These are phyloP conservation scores for Colletotrichum agaves DNA, from an alignment of 2,329 filamentous ascomycete species.

Conservation along the genomic window DNA sequence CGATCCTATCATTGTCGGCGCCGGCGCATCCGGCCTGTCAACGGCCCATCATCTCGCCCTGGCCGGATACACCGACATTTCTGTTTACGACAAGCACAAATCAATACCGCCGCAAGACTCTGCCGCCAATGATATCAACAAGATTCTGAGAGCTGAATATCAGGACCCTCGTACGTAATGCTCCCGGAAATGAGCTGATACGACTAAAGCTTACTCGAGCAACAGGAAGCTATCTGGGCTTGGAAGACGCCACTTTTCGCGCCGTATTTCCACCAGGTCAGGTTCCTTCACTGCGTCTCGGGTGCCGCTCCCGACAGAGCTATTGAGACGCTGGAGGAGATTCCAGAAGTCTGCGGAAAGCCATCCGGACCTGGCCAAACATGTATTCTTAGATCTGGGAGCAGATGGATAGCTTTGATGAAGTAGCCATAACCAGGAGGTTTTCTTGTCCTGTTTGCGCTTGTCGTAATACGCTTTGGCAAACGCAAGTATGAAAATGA, in stretches of 20 bases:
- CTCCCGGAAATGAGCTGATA: neutral
- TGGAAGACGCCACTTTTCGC: slow-evolving; percentile 64
- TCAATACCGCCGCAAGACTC: slow-evolving; percentile 58
- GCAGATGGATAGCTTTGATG: slow-evolving; percentile 54
- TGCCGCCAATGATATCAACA: slow-evolving; percentile 70
- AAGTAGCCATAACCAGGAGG: slow-evolving; percentile 61
- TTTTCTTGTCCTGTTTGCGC: slow-evolving; percentile 46
- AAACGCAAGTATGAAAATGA: slow-evolving; percentile 63
- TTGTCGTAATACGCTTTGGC: slow-evolving; percentile 63
- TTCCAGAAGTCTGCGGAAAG: slow-evolving; percentile 53
- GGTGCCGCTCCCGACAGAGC: slow-evolving; percentile 59
- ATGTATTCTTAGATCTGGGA: slow-evolving; percentile 52
- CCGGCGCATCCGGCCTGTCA: slow-evolving; percentile 62
- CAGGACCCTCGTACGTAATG: slow-evolving; percentile 60
- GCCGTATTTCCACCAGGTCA: slow-evolving; percentile 59
- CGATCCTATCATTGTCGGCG: slow-evolving; percentile 53
- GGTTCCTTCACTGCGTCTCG: slow-evolving; percentile 59
- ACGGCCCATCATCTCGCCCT: slow-evolving; percentile 58
- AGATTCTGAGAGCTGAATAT: slow-evolving; percentile 69
- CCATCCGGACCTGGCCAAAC: slow-evolving; percentile 45
- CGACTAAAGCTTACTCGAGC: slow-evolving; percentile 4
- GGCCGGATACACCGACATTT: slow-evolving; percentile 57
- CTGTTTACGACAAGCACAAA: slow-evolving; percentile 56
- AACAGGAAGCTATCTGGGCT: slow-evolving; percentile 59
- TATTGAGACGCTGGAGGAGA: slow-evolving; percentile 55